Conservation (phyloP, 495 filamentous ascomycete genomes). For the Penicillium malachiteum region DNA sequence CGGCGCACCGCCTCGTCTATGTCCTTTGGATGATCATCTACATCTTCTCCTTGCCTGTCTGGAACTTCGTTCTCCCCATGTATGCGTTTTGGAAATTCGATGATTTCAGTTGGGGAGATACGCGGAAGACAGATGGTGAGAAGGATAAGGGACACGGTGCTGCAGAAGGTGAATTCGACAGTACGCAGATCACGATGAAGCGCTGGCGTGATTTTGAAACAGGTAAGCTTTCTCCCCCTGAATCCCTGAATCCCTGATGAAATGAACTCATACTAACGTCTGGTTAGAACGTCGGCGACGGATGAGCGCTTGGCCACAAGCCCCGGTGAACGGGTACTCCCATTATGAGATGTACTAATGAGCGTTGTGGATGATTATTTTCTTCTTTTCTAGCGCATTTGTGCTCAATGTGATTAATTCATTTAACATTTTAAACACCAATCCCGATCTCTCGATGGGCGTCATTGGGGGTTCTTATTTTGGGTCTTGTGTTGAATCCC, state of each 20-base stretch:
- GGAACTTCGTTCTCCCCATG: constrained; percentile 93
- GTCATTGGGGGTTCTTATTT: no score
- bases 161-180: constrained; percentile 95
- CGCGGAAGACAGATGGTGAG: constrained; percentile 90
- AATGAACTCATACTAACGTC: background rate
- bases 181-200: constrained; percentile 98
- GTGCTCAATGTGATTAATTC: no score
- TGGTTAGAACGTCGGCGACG: constrained; percentile 25
- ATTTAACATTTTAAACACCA: no score
- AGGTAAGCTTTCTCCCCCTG: constrained; percentile 42
- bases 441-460: no score
- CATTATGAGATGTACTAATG: constrained; percentile 29
- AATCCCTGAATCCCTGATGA: background rate
- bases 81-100: constrained; percentile 99
- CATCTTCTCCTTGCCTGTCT: constrained; percentile 86
- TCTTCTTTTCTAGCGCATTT: no score
- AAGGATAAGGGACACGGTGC: constrained; percentile 81
- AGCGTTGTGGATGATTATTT: no score
- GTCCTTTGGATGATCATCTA: constrained; percentile 98
- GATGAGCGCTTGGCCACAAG: constrained; percentile 21
- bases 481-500: no score
- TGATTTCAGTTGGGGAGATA: constrained; percentile 99
- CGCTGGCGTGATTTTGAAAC: constrained; percentile 96
- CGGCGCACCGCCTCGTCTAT: constrained; percentile 92
- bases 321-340: constrained; percentile 19